A percentile compares a stretch with the other conserved stretches of the same genome.
Conservation (phyloP, 768 basidiomycete species). For the Clitopilus hobsonii region DNA sequence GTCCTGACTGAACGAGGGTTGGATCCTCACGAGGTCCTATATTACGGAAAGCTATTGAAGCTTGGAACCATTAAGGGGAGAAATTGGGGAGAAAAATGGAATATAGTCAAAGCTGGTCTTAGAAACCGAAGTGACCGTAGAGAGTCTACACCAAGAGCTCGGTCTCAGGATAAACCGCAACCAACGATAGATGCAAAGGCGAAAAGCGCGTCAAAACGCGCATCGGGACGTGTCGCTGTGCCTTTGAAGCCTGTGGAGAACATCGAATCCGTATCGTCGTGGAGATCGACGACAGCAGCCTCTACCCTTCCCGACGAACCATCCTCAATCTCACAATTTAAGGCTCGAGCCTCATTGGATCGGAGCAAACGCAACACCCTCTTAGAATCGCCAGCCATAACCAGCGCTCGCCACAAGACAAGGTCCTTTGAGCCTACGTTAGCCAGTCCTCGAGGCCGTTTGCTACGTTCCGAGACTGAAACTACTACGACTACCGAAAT, state of each 20-base stretch:
- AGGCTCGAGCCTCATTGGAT: neutral
- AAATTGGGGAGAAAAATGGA: constrained; percentile 84
- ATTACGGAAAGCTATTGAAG: constrained; percentile 80
- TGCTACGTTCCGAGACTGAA: constrained; percentile 7
- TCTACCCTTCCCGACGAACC: neutral
- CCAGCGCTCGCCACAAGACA: neutral
- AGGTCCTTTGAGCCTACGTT: neutral
- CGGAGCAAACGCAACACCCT: neutral
- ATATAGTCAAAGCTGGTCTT: constrained; percentile 55
- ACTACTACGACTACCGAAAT: constrained; percentile 27
- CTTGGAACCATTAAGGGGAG: constrained; percentile 75
- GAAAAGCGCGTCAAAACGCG: constrained; percentile 5
- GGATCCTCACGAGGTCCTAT: constrained; percentile 76
- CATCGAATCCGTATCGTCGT: constrained; percentile 11
- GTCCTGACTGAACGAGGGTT: constrained; percentile 69
- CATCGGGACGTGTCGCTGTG: neutral
- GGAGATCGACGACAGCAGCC: constrained; percentile 5
- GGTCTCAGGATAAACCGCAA: neutral
- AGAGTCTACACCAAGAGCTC: neutral
- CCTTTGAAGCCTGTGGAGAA: constrained; percentile 8
- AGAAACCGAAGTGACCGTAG: constrained; percentile 25
- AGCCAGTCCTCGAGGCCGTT: neutral
- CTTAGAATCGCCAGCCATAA: neutral
- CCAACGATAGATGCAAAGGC: neutral
- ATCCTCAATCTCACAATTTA: neutral